These are phyloP conservation scores for Thalassiosira profunda DNA, from an alignment of 108 stramenopile species.

Conservation along the genomic window DNA sequence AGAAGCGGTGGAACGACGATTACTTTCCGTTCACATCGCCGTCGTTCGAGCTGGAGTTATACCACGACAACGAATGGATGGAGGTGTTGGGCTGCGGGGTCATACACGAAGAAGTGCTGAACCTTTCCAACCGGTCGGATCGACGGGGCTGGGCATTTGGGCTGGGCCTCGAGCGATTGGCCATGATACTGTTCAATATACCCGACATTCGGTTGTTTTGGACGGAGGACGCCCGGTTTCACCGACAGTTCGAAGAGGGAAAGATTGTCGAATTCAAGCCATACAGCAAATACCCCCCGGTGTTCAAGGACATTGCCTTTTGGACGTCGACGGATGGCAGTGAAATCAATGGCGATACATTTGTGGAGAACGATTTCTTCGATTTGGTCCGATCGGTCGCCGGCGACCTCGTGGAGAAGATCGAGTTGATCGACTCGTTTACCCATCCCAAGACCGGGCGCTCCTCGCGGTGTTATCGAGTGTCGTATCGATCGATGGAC, in stretches of 20 bases:
- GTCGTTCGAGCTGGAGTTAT: slow-evolving; percentile 94
- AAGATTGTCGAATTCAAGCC: slow-evolving; percentile 85
- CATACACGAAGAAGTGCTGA: slow-evolving; percentile 83
- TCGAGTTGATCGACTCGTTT: slow-evolving; percentile 94
- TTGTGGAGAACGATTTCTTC: slow-evolving; percentile 90
- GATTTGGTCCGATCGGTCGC: slow-evolving; percentile 92
- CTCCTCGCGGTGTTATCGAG: slow-evolving; percentile 89
- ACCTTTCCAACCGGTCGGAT: slow-evolving; percentile 42
- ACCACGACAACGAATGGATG: slow-evolving; percentile 94
- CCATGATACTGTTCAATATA: slow-evolving; percentile 97
- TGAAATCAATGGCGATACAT: slow-evolving; percentile 25
- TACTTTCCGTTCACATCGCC: slow-evolving; percentile 99
- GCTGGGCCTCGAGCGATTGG: slow-evolving; percentile 95
- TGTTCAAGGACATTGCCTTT: slow-evolving; percentile 95
- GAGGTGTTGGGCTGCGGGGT: slow-evolving; percentile 98
- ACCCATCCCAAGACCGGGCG: slow-evolving; percentile 91
- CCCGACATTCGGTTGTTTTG: slow-evolving; percentile 99
- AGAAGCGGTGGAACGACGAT: slow-evolving; percentile 76
- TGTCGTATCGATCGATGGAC: slow-evolving; percentile 97
- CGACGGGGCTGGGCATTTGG: slow-evolving; percentile 95
- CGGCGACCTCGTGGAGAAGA: slow-evolving; percentile 94
- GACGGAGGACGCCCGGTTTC: slow-evolving; percentile 92
- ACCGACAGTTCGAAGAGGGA: slow-evolving; percentile 85
- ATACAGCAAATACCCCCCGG: slow-evolving; percentile 96
- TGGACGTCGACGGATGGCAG: slow-evolving; percentile 53